Evolutionary conservation across 495 filamentous ascomycete genomes (phyloP), one percentile per base, ranked within the genome.

Genomic region (Talaromyces adpressus): DNA sequence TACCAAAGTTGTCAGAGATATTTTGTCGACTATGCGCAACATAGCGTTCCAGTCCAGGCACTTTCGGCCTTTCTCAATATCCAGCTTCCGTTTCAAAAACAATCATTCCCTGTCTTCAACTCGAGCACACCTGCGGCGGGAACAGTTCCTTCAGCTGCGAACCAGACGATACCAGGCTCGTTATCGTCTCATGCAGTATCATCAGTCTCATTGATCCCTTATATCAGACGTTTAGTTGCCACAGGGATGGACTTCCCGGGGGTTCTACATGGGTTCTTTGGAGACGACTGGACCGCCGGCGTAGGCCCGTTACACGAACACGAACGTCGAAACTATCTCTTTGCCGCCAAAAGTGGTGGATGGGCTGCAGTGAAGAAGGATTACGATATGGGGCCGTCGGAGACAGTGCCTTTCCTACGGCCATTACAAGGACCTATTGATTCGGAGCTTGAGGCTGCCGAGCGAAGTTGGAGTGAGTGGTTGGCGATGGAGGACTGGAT

Each of bases 401-500:
- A 98, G 77, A 89, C 84, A 34, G 85, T 96, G 23, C 94, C 93
- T 3, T 98, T 94, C 70, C 73, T 98, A 63, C 85, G 85, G 66
- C 91, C 93, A 29, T 75, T 97, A 32, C 86, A 89, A 69, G 82
- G 85, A 49, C 86, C 89, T 2, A 78, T 85, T 32, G 86, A 92
- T 67, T 82, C 83, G 23, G 94, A 98, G 78, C 93, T 98, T 66
- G 85, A 90, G 64, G 81, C 75, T 12, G 94, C 93, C 0, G 92
- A 98, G 79, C 82, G 81, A 65, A 86, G 79, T 62, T 96, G 90
- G 89, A 90, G 87, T 68, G 85, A 89, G 68, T 95, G 91, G 90
- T 76, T 96, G 34, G 91, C 91, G 8, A 95, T 96, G 91, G 90
- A 96, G 73, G 91, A 96, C 71, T 96, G 92, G 91, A 94, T 96